phyloP scores from a whole-genome alignment of 169 alveolate genomes.

The Eimeria brunetti region DNA sequence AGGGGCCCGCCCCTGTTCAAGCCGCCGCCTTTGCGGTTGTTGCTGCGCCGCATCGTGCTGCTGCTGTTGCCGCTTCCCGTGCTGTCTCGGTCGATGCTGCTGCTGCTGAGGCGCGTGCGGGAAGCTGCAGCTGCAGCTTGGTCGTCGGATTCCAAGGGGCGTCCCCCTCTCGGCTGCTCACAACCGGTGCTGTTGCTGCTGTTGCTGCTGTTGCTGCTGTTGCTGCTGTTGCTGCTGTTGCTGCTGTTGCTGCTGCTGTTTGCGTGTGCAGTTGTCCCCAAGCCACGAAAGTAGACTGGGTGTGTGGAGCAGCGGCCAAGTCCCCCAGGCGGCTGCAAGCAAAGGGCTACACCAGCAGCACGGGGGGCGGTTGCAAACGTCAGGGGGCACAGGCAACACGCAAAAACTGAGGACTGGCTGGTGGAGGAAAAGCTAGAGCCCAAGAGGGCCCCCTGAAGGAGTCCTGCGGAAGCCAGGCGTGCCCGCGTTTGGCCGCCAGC shows the following conservation, averaged over 20 bases:
- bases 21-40: neutral
- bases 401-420: neutral
- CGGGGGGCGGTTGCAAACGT: neutral
- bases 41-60: slow-evolving; percentile 33
- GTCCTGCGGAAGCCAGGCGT: neutral
- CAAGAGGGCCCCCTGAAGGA: neutral
- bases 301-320: slow-evolving; percentile 3
- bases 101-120: neutral
- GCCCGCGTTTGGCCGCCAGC: neutral
- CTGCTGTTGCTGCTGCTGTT: slow-evolving; percentile 17
- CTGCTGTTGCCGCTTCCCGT: neutral
- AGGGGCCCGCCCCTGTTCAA: neutral
- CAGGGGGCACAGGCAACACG: neutral
- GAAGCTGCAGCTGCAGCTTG: slow-evolving; percentile 8
- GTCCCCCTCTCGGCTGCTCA: neutral
- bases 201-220: slow-evolving; percentile 2
- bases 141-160: neutral
- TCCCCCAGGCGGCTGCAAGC: neutral
- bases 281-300: neutral
- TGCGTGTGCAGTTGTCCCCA: neutral
- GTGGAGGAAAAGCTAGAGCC: neutral
- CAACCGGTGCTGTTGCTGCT: slow-evolving; percentile 18
- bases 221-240: slow-evolving; percentile 17
- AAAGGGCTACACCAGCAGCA: slow-evolving; percentile 13
- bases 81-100: neutral